These are phyloP conservation scores for Diaporthe humulicola DNA, from an alignment of 2,329 filamentous ascomycete genomes.

Conservation along the genomic window DNA sequence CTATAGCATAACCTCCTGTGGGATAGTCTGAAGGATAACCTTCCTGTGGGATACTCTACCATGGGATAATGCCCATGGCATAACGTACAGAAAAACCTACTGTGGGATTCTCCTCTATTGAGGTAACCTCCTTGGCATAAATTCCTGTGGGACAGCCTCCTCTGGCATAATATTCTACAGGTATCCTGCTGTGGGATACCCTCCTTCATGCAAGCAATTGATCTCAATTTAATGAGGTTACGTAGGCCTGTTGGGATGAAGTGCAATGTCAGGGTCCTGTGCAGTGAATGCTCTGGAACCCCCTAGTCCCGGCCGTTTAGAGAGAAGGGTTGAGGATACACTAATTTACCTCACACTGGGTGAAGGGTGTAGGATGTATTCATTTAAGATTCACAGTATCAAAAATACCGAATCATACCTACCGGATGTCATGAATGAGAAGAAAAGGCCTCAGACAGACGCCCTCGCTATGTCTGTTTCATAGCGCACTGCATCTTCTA, in stretches of 20 bases:
- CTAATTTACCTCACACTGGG: too few species aligned
- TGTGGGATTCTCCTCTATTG: too few species aligned
- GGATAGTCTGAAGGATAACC: too few species aligned
- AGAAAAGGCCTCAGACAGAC: not conserved
- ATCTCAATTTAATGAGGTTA: not conserved
- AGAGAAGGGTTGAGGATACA: too few species aligned
- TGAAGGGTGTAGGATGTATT: not conserved
- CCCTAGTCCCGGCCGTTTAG: too few species aligned
- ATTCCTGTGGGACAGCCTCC: not conserved
- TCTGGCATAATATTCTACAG: not conserved
- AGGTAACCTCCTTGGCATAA: not conserved
- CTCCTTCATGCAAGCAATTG: too few species aligned
- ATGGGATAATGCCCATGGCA: too few species aligned
- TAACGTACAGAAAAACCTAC: too few species aligned
- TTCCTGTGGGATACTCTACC: too few species aligned
- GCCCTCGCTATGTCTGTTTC: slow-evolving; percentile 22
- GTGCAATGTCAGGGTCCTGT: too few species aligned
- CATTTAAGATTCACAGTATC: not conserved
- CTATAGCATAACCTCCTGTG: not conserved
- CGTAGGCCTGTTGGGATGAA: not conserved
- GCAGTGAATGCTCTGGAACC: not conserved
- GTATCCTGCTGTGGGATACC: not conserved
- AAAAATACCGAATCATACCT: not conserved
- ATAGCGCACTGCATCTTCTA: slow-evolving; percentile 24
- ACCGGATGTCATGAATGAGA: not conserved